Evolutionary conservation across 306 rosid genomes (phyloP), one percentile per base, ranked within the genome.

Genomic region (Geum urbanum): DNA sequence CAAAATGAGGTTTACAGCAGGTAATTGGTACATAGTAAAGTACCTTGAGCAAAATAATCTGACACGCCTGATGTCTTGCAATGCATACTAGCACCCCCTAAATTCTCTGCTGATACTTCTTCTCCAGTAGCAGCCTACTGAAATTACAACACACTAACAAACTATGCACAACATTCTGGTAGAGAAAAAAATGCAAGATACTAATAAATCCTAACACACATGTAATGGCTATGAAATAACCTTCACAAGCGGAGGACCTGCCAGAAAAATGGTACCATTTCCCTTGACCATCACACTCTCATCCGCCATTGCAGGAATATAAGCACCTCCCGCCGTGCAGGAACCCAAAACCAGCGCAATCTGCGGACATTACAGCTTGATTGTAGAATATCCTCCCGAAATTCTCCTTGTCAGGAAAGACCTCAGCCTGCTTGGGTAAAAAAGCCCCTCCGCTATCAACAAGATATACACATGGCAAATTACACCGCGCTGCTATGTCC

Each of bases 201-300:
- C 44, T 11, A 62, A 71, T 0, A 57, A 69, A 57, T 53, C 52
- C 60, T 27, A 43, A 66, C 50, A 37, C 46, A 32, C 22, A 53
- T 53, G 16, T 57, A 73, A 69, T 49, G 72, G 69, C 68, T 68
- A 19, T 44, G 45, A 76, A 77, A 79, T 50, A 72, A 90, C 98
- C 96, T 92, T 94, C 78, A 90, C 98, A 51, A 94, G 87, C 7
- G 96, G 98, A 5, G 98, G 98, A 41, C 98, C 98, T 20, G 97
- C 98, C 46, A 94, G 84, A 79, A 90, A 94, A 59, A 94, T 88
- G 73, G 97, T 94, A 35, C 97, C 97, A 76, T 94, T 94, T 74
- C 97, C 97, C 77, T 88, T 94, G 71, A 94, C 97, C 98, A 94
- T 94, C n/a, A 90, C 97, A 74, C 97, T 94, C 63, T 94, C 97